Percentiles rank a stretch among this genome's conserved stretches.
These are phyloP conservation scores for Penicillium atrosanguineum DNA, from an alignment of 495 filamentous ascomycete species.

Conservation along the genomic window DNA sequence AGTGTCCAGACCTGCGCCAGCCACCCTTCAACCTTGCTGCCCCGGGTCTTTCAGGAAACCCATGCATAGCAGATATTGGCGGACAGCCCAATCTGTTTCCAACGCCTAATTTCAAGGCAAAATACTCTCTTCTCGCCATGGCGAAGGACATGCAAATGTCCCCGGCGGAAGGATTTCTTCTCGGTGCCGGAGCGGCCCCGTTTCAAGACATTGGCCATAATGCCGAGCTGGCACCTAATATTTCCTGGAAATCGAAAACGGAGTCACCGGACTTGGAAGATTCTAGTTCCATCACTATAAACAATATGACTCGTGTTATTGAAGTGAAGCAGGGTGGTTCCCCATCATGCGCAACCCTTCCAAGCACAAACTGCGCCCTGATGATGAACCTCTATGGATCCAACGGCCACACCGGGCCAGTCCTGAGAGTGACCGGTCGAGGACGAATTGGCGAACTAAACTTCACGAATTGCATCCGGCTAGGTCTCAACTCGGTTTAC, in stretches of 20 bases:
- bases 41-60: slow-evolving; percentile 32
- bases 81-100: slow-evolving; percentile 37
- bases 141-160: slow-evolving; percentile 34
- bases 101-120: slow-evolving; percentile 24
- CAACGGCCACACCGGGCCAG: slow-evolving; percentile 25
- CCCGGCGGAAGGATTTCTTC: slow-evolving; percentile 17
- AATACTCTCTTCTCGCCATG: slow-evolving; percentile 30
- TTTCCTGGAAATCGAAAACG: slow-evolving; percentile 19
- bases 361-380: slow-evolving; percentile 31
- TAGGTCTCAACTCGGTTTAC: slow-evolving; percentile 20
- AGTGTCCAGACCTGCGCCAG: slow-evolving; percentile 36
- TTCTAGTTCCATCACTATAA: slow-evolving; percentile 9
- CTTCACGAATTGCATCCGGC: slow-evolving; percentile 34
- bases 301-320: slow-evolving; percentile 17
- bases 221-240: slow-evolving; percentile 37
- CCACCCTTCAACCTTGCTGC: slow-evolving; percentile 37
- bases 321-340: slow-evolving; percentile 5
- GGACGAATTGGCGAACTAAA: slow-evolving; percentile 24
- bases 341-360: slow-evolving; percentile 1
- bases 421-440: slow-evolving; percentile 32
- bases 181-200: slow-evolving; percentile 41
- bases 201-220: slow-evolving; percentile 39
- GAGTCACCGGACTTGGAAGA: slow-evolving; percentile 18
- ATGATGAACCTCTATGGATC: slow-evolving; percentile 42
- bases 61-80: slow-evolving; percentile 38